phyloP scores from a whole-genome alignment of 345 rosid species.

The Bruguiera gymnorhiza region DNA sequence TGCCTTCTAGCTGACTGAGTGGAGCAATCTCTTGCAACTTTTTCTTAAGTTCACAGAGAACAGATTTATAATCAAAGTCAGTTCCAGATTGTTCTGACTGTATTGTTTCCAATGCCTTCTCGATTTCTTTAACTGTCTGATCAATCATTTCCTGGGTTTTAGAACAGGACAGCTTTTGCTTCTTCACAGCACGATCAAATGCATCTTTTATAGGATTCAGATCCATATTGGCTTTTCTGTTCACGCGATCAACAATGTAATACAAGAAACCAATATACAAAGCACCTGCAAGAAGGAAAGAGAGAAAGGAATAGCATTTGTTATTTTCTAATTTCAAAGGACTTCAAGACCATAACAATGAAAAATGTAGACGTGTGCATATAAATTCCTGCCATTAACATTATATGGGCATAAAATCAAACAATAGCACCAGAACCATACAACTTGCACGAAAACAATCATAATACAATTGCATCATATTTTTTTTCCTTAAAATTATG shows the following conservation, averaged over 20 bases:
- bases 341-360: too few relatives aligned
- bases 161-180: slow-evolving; percentile 57
- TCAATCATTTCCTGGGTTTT: slow-evolving; percentile 58
- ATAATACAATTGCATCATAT: too few relatives aligned
- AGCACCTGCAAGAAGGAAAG: slow-evolving; percentile 6
- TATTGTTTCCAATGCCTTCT: slow-evolving; percentile 33
- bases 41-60: slow-evolving; percentile 44
- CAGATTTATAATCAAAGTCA: slow-evolving; percentile 27
- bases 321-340: too few relatives aligned
- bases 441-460: too few relatives aligned
- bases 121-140: slow-evolving; percentile 49
- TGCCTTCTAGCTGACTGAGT: slow-evolving; percentile 44
- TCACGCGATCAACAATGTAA: background rate
- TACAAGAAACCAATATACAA: background rate
- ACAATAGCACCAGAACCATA: too few relatives aligned
- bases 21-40: slow-evolving; percentile 45
- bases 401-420: too few relatives aligned
- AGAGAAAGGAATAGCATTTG: too few relatives aligned
- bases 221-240: slow-evolving; percentile 42
- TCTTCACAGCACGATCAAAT: slow-evolving; percentile 70
- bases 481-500: too few relatives aligned
- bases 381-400: too few relatives aligned
- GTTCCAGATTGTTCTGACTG: slow-evolving; percentile 22
- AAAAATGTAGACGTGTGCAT: too few relatives aligned
- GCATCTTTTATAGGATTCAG: slow-evolving; percentile 68